Evolutionary conservation across 2,329 filamentous ascomycete genomes (phyloP).

Genomic region (Diaporthe vexans): DNA sequence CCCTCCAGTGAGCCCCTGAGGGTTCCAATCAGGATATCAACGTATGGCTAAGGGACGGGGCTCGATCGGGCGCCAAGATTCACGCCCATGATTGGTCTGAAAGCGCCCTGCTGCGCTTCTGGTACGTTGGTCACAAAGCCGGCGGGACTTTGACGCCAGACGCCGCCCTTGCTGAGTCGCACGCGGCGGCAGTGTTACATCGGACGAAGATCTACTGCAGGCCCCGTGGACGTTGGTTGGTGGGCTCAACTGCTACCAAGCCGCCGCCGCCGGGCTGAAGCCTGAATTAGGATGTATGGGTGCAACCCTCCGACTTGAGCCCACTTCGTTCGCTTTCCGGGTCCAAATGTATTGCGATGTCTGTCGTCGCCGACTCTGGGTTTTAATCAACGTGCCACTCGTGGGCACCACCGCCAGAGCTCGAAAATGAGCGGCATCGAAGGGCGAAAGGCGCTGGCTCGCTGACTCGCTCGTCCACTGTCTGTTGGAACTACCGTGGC

Average conservation of each 20-base stretch:
- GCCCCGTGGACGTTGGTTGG: constrained; percentile 22
- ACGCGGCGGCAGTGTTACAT: constrained; percentile 36
- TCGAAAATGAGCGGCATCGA: background rate
- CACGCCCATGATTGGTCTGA: constrained; percentile 32
- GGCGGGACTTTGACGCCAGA: constrained; percentile 33
- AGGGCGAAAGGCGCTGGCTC: background rate
- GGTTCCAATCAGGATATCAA: background rate
- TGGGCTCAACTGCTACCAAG: background rate
- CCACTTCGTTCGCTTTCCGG: background rate
- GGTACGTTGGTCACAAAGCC: constrained; percentile 27
- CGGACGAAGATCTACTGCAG: background rate
- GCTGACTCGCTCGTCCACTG: background rate
- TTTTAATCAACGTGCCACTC: background rate
- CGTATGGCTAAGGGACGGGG: background rate
- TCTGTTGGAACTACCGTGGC: background rate
- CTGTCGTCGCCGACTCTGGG: background rate
- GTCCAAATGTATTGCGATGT: background rate
- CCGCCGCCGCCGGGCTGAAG: background rate
- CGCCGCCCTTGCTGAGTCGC: constrained; percentile 12
- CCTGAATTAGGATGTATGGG: background rate
- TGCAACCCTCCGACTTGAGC: background rate
- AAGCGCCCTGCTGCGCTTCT: constrained; percentile 28
- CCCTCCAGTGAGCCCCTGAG: constrained; percentile 3
- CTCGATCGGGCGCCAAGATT: constrained; percentile 14
- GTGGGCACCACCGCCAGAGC: background rate